Conservation (phyloP, 2,329 filamentous ascomycete species). For the Rhynchosporium secalis region DNA sequence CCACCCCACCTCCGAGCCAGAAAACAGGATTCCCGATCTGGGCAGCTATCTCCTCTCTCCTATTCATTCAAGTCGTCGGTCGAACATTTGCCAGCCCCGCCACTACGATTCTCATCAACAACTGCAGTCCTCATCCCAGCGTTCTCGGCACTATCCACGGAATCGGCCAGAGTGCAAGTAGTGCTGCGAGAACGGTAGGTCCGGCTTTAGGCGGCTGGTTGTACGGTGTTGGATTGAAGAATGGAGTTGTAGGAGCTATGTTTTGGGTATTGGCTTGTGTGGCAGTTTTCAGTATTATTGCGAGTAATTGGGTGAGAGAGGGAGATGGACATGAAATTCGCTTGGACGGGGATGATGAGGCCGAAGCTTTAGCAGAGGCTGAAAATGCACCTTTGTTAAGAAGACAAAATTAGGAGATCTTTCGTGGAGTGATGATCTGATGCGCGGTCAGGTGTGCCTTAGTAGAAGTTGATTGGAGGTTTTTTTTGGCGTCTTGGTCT, state of each 20-base stretch:
- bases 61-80: conserved; percentile 69
- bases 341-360: conserved; percentile 60
- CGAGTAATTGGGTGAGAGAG: conserved; percentile 58
- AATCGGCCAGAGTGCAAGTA: conserved; percentile 58
- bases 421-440: neutral
- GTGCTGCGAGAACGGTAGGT: conserved; percentile 58
- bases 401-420: neutral
- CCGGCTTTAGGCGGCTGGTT: conserved; percentile 60
- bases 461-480: neutral
- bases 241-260: conserved; percentile 53
- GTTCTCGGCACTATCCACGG: conserved; percentile 60
- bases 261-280: conserved; percentile 51
- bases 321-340: conserved; percentile 66
- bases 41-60: conserved; percentile 34
- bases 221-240: conserved; percentile 58
- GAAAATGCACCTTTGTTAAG: conserved; percentile 28
- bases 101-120: conserved; percentile 61
- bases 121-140: conserved; percentile 58
- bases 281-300: conserved; percentile 49
- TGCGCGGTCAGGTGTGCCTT: neutral
- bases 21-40: conserved; percentile 37
- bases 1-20: conserved; percentile 32
- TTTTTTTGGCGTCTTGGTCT: conserved; percentile 4
- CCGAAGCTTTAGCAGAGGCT: conserved; percentile 36
- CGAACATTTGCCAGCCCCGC: conserved; percentile 67